These are phyloP conservation scores for Luzula sylvatica DNA, from an alignment of 176 grass and related monocot species.

Conservation along the genomic window DNA sequence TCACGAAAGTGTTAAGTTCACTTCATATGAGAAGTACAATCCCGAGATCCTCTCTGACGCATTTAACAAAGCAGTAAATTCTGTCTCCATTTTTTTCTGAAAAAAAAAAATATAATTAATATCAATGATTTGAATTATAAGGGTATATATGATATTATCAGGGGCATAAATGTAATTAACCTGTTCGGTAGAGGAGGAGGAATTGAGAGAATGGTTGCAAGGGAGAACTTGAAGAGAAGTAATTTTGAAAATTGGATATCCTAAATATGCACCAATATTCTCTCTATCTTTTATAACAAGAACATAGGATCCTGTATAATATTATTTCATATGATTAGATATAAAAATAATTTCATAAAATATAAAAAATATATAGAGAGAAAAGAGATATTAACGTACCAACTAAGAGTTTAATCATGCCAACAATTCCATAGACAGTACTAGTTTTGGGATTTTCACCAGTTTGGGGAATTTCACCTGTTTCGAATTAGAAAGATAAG, in stretches of 20 bases:
- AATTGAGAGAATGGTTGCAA: conserved; percentile 59
- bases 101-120: conserved; percentile 21
- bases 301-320: conserved; percentile 57
- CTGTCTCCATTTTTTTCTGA: conserved; percentile 83
- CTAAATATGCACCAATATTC: conserved; percentile 78
- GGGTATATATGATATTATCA: background rate
- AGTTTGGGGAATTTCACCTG: conserved; percentile 52
- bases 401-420: conserved; percentile 84
- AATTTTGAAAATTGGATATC: conserved; percentile 80
- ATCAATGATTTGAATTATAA: conserved; percentile 2
- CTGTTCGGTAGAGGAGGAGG: conserved; percentile 48
- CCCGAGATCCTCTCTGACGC: conserved; percentile 66
- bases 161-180: conserved; percentile 16
- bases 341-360: background rate
- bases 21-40: conserved; percentile 88
- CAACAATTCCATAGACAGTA: conserved; percentile 70
- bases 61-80: conserved; percentile 59
- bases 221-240: conserved; percentile 72
- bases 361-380: background rate
- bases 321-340: conserved; percentile 3
- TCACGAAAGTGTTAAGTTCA: conserved; percentile 85
- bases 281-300: conserved; percentile 69
- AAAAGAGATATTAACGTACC: conserved; percentile 18
- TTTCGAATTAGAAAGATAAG: conserved; percentile 1
- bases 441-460: conserved; percentile 41